Evolutionary conservation across 495 filamentous ascomycete species (phyloP), one percentile per base, ranked within the genome.

Genomic region (Talaromyces liani): DNA sequence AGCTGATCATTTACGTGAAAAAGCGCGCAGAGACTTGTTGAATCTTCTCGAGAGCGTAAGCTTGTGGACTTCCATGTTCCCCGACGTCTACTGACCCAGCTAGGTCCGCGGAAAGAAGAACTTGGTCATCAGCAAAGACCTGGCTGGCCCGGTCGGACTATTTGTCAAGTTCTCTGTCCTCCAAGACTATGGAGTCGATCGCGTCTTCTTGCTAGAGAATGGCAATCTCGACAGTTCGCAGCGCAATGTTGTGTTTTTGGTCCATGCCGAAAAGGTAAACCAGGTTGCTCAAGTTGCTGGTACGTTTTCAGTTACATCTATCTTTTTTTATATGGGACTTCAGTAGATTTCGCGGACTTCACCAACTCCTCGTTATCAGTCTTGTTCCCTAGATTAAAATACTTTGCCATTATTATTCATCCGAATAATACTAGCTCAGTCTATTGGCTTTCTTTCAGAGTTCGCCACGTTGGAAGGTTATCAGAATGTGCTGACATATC

Each of bases 71-170:
- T 51, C 60, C 49, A 68, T 64, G 59, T 55, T 12, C 4, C 8
- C 68, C 68, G 72, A 68, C 53, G 67, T 68, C 73, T 72, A 70
- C 66, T 64, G 63, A 70, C 64, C 58, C 29, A 47, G 70, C 59
- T 70, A 98, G 94, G 90, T 97, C 65, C 88, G 91, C 72, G 95
- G 95, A 63, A 98, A 97, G 86, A 99, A 99, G 82, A 96, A 97
- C 76, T 82, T 99, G 65, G 89, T 98, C 61, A 88, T 98, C 69
- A 93, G 97, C 72, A 89, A 91, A 74, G 84, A 87, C 68, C 83
- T 99, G 67, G 92, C 93, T 66, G 93, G 93, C 41, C 89, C 92
- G 36, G 83, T 99, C 58, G 91, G 91, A 57, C 82, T 95, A 62
- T 88, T 98, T 70, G 89, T 95, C 77, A 97, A 97, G 72, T 94